These are phyloP conservation scores for Kluyveromyces sp. DNA, from an alignment of 1,139 yeast genomes.

Conservation along the genomic window DNA sequence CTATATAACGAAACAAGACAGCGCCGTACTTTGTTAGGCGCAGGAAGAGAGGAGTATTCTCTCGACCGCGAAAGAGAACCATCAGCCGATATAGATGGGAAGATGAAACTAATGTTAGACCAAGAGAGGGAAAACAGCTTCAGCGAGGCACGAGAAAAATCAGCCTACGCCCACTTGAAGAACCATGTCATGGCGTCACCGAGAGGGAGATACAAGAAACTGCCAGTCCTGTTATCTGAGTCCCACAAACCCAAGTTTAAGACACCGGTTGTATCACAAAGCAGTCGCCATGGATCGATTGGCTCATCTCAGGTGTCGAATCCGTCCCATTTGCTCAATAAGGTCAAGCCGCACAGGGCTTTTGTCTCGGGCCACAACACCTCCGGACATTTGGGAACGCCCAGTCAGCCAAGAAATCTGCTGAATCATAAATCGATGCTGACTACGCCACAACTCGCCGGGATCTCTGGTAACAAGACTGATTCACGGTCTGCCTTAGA, in stretches of 20 bases:
- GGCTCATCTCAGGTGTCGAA: slow-evolving; percentile 18
- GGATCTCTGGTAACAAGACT: background rate
- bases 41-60: background rate
- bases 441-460: slow-evolving; percentile 4
- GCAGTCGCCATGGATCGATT: slow-evolving; percentile 10
- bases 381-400: slow-evolving; percentile 9
- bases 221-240: slow-evolving; percentile 29
- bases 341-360: slow-evolving; percentile 8
- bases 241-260: slow-evolving; percentile 21
- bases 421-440: slow-evolving; percentile 3
- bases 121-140: slow-evolving; percentile 18
- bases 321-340: slow-evolving; percentile 28
- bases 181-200: slow-evolving; percentile 30
- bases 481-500: background rate
- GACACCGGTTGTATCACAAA: slow-evolving; percentile 23
- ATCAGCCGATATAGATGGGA: slow-evolving; percentile 22
- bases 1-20: slow-evolving; percentile 15
- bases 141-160: slow-evolving; percentile 16
- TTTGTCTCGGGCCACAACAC: background rate
- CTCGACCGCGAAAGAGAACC: slow-evolving; percentile 8
- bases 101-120: slow-evolving; percentile 24
- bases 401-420: slow-evolving; percentile 6
- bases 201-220: slow-evolving; percentile 20
- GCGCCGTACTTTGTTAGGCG: slow-evolving; percentile 14
- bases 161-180: slow-evolving; percentile 28